Evolutionary conservation across 2,329 filamentous ascomycete species (phyloP), one percentile per base, ranked within the genome.

Genomic region (Pyricularia grisea): DNA sequence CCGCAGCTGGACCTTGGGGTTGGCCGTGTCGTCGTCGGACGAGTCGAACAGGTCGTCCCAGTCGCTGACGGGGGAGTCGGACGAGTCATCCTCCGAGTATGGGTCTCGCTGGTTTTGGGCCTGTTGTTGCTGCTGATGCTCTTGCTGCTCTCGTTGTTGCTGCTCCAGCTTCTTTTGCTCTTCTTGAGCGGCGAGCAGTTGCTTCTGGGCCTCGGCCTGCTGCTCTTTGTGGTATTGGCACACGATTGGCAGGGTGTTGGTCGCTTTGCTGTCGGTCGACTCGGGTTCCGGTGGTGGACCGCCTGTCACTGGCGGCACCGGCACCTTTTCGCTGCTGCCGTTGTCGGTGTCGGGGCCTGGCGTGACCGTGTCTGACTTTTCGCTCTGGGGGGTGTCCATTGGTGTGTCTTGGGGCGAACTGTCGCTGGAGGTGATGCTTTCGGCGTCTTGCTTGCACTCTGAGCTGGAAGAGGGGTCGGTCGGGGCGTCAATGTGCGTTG

Each of bases 41-140:
- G 81, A 83, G 70, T 83, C 86, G 75, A 87, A 88, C 31, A 87
- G 79, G 71, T 83, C 81, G 72, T 88, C 86, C 81, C 83, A 88
- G 70, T 88, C 86, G 50, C 83, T 81, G 2, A 88, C 80, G 0
- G 87, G 87, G 7, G 85, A 87, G 64, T 88, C 87, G 0, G 85
- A 88, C 0, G 85, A 87, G 68, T 88, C 83, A 42, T 82, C 82
- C 6, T 83, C 83, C 0, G 83, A 84, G 0, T 81, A 80, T 9
- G 23, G 33, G 30, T 55, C 20, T 70, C 81, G 80, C 66, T 75
- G 76, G 60, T 73, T 70, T 66, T 74, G 77, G 33, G 72, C 33
- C 3, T 73, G 67, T 65, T 74, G 72, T 63, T 42, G 69, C 4
- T 69, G 60, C 31, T 42, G 68, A 10, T 67, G 66, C 66, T 67